phyloP scores from a whole-genome alignment of 306 rosid species.

The Urtica urens region DNA sequence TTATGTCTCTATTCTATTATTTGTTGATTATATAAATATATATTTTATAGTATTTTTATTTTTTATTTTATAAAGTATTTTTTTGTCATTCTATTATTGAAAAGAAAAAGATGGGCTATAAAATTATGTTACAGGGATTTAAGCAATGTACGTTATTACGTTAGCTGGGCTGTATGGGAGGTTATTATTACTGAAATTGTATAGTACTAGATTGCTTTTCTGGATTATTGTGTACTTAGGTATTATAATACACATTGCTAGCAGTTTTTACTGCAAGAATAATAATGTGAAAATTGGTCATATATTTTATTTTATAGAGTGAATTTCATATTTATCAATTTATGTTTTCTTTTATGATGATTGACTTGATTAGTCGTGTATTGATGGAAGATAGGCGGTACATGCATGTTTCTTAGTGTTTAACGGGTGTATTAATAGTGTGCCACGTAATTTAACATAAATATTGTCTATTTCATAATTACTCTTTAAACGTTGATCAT shows the following conservation, averaged over 20 bases:
- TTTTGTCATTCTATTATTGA: conserved; percentile 14
- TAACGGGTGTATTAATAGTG: too few species aligned
- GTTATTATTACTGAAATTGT: conserved; percentile 38
- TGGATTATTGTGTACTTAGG: conserved; percentile 15
- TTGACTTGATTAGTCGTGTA: neutral
- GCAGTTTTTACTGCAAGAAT: conserved; percentile 22
- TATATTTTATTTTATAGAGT: neutral
- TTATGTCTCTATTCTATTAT: neutral
- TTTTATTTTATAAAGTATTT: conserved; percentile 2
- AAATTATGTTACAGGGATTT: conserved; percentile 25
- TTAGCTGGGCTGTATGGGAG: conserved; percentile 18
- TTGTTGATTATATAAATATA: conserved; percentile 2
- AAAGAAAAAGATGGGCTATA: conserved; percentile 4
- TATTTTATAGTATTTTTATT: conserved; percentile 7
- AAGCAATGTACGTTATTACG: conserved; percentile 19
- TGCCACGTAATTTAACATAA: too few species aligned
- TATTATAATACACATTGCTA: conserved; percentile 21
- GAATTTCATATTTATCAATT: neutral
- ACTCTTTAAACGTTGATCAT: too few species aligned
- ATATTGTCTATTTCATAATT: too few species aligned
- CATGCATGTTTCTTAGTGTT: too few species aligned
- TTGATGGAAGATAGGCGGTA: too few species aligned
- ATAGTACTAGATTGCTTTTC: conserved; percentile 38
- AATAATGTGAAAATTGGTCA: neutral
- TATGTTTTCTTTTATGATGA: neutral